Evolutionary conservation across 768 basidiomycete genomes (phyloP).

Genomic region (Boletus rubroflammeus): DNA sequence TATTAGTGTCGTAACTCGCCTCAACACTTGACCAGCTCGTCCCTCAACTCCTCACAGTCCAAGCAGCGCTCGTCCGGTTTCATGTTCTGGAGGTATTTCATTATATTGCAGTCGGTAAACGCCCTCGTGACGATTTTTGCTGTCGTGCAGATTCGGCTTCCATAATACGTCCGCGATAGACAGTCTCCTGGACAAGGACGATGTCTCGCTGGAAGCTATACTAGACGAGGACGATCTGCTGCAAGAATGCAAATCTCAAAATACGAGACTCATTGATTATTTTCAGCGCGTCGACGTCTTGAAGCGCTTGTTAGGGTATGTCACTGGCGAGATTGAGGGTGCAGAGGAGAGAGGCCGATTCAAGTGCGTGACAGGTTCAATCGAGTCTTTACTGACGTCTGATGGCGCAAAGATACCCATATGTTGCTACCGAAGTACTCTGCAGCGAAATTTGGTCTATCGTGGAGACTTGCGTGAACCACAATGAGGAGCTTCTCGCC

Average conservation of each 20-base stretch:
- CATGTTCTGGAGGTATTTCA: slow-evolving; percentile 50
- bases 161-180: slow-evolving; percentile 88
- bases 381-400: slow-evolving; percentile 6
- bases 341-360: slow-evolving; percentile 75
- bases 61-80: slow-evolving; percentile 21
- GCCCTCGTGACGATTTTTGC: slow-evolving; percentile 1
- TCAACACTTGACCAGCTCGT: slow-evolving; percentile 11
- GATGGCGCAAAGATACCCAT: slow-evolving; percentile 66
- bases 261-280: slow-evolving; percentile 84
- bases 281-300: slow-evolving; percentile 80
- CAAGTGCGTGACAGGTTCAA: slow-evolving; percentile 55
- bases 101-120: background rate
- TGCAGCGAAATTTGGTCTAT: slow-evolving; percentile 96
- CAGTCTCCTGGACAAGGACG: slow-evolving; percentile 85
- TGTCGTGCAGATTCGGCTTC: slow-evolving; percentile 72
- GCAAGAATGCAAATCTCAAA: slow-evolving; percentile 94
- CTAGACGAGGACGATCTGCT: slow-evolving; percentile 92
- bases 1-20: slow-evolving; percentile 23
- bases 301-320: slow-evolving; percentile 77
- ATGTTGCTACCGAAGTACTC: slow-evolving; percentile 90
- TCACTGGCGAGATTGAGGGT: slow-evolving; percentile 81
- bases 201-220: slow-evolving; percentile 84
- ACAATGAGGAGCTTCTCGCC: slow-evolving; percentile 65
- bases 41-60: slow-evolving; percentile 2
- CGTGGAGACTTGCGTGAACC: slow-evolving; percentile 79